Conservation (phyloP, 495 filamentous ascomycete species). For the Penicillium maclennaniae region DNA sequence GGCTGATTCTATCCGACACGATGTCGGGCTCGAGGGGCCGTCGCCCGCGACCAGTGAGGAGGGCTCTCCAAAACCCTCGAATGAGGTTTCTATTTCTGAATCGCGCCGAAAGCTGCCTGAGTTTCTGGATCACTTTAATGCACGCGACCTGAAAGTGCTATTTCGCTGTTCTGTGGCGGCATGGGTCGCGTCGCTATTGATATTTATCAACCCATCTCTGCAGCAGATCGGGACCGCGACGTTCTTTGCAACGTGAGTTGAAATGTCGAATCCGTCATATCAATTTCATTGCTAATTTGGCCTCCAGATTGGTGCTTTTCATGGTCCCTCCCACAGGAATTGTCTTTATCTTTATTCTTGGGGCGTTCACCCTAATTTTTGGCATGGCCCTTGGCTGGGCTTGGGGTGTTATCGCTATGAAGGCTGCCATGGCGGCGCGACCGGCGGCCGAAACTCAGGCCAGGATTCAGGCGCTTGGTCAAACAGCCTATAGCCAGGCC, state of each 20-base stretch:
- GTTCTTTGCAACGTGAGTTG: constrained; percentile 29
- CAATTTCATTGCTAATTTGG: neutral
- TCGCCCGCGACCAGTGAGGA: constrained; percentile 9
- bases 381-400: constrained; percentile 40
- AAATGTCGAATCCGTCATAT: neutral
- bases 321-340: constrained; percentile 39
- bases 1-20: constrained; percentile 13
- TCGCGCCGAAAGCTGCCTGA: constrained; percentile 26
- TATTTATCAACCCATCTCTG: constrained; percentile 37
- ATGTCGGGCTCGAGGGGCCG: constrained; percentile 1
- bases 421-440: constrained; percentile 37
- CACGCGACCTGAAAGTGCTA: constrained; percentile 40
- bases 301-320: constrained; percentile 30
- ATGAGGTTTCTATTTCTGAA: constrained; percentile 4
- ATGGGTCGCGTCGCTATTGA: constrained; percentile 41
- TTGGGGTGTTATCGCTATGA: constrained; percentile 42
- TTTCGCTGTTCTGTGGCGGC: constrained; percentile 41
- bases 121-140: constrained; percentile 45
- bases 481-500: constrained; percentile 26
- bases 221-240: constrained; percentile 25
- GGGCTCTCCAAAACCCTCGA: constrained; percentile 1
- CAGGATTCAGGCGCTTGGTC: constrained; percentile 26
- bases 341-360: constrained; percentile 37
- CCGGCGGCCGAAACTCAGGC: constrained; percentile 36
- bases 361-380: constrained; percentile 28